Evolutionary conservation across 2,329 filamentous ascomycete genomes (phyloP), one percentile per base, ranked within the genome.

Genomic region (Venturia carpophila): DNA sequence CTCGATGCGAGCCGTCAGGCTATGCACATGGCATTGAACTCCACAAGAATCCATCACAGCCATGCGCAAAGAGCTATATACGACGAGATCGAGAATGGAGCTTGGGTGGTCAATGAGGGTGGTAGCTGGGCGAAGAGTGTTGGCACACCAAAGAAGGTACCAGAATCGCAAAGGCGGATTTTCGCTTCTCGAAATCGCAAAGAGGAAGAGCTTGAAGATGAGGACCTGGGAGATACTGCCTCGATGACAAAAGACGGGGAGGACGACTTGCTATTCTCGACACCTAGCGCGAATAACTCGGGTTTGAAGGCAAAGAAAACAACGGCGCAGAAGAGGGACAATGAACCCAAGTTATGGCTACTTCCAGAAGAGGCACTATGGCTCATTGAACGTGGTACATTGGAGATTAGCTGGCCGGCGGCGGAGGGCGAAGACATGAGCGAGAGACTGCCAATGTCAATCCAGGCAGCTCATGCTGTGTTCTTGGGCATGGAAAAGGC

Each of bases 351-450:
- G 68, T 78, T 92, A 49, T 97, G 92, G 92, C 73, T 99, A 62
- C 75, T 96, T 47, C 93, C 93, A 0, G 94, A 99, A 73, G 94
- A 99, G 76, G 90, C 92, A 6, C 80, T 99, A 64, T 97, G 92
- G 71, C 75, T 97, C 68, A 81, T 97, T 10, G 94, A 99, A 78
- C 81, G 94, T 71, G 94, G 93, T 0, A 92, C 85, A 60, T 71
- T 97, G 71, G 91, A 97, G 75, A 82, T 97, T 49, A 87, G 92
- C 80, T 97, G 91, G 90, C 91, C 91, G 45, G 72, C 74, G 6
- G 73, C 72, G 6, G 69, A 71, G 1, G 69, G 69, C 9, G 69
- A 69, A 13, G 69, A 66, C 43, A 67, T 66, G 19, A 84, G 85
- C 7, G 77, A 82, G 4, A 89, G 88, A 0, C 75, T 94, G n/a